These are phyloP conservation scores for Cochlearia excelsa DNA, from an alignment of 345 rosid genomes.

Conservation along the genomic window DNA sequence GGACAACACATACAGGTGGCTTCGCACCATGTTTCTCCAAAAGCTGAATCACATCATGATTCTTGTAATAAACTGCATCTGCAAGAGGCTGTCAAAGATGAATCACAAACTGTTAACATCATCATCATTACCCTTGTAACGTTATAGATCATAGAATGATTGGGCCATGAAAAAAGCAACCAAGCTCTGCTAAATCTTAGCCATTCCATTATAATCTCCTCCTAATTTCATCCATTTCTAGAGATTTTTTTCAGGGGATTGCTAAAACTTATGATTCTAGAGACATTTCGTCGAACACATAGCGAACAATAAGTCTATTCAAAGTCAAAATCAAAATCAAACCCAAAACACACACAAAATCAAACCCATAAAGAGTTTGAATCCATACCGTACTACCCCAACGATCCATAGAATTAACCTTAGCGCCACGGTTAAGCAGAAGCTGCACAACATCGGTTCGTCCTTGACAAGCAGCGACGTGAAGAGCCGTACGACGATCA, in stretches of 20 bases:
- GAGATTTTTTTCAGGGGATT: not conserved
- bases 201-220: not conserved
- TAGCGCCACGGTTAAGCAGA: conserved; percentile 50
- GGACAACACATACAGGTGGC: conserved; percentile 50
- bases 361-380: not conserved
- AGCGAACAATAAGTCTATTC: conserved; percentile 24
- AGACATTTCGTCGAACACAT: conserved; percentile 30
- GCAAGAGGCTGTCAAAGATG: conserved; percentile 69
- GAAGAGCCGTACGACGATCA: conserved; percentile 76
- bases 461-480: conserved; percentile 77
- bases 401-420: conserved; percentile 45
- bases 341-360: not conserved
- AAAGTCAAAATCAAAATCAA: conserved; percentile 12
- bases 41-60: conserved; percentile 64
- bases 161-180: not conserved
- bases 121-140: not conserved
- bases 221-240: not conserved
- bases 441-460: conserved; percentile 49
- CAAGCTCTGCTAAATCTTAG: conserved; percentile 7
- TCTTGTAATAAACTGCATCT: conserved; percentile 70
- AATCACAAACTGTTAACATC: conserved; percentile 30
- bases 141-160: not conserved
- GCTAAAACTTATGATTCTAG: not conserved
- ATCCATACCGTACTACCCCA: conserved; percentile 65
- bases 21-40: conserved; percentile 75